Conservation (phyloP, 306 rosid genomes). For the Cajanus cajan region DNA sequence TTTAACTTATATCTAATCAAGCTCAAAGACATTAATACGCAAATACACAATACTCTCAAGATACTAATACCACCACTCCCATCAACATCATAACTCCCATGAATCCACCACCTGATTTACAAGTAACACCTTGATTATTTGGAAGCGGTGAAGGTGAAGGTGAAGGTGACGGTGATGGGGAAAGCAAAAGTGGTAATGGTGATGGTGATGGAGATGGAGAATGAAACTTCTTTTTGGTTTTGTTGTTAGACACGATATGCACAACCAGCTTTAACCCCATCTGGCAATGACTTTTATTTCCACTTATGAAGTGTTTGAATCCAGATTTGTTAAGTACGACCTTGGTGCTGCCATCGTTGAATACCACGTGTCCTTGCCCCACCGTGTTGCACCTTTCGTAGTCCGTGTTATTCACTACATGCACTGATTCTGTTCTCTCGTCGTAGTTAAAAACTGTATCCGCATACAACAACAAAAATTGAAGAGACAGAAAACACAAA, state of each 20-base stretch:
- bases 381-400: constrained; percentile 7
- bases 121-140: not conserved
- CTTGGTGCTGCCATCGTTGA: constrained; percentile 10
- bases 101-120: not conserved
- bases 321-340: constrained; percentile 26
- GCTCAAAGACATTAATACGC: not conserved
- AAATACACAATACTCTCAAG: not conserved
- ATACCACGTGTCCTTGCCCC: not conserved
- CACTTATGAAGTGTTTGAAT: constrained; percentile 38
- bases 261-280: constrained; percentile 34
- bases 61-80: not conserved
- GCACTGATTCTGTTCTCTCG: constrained; percentile 23
- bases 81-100: not conserved
- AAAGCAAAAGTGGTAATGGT: not conserved
- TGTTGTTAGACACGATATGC: not conserved
- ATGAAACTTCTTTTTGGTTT: not conserved
- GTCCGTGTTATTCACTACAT: constrained; percentile 25
- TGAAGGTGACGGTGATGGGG: not conserved
- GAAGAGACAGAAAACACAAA: too few species aligned
- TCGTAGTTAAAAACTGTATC: constrained; percentile 33
- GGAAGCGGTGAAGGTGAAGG: not conserved
- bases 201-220: not conserved
- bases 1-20: too few species aligned
- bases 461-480: too few species aligned
- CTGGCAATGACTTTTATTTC: constrained; percentile 19